A percentile compares a stretch with the other conserved stretches of the same genome.
Conservation (phyloP, 2,329 filamentous ascomycete genomes). For the Fusarium sp. region DNA sequence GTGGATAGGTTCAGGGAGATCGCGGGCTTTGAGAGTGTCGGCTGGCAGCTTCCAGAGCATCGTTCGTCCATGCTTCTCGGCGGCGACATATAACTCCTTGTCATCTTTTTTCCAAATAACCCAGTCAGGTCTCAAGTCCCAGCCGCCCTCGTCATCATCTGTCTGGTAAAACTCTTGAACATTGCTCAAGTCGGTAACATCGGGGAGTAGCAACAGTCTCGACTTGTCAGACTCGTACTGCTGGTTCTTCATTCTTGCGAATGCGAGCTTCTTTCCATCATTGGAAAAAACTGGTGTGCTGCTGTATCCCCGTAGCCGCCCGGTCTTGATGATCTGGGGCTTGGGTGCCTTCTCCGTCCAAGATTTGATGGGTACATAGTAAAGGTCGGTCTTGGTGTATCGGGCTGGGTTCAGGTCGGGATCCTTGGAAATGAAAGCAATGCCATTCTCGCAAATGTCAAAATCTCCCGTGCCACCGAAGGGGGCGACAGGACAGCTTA, state of each 20-base stretch:
- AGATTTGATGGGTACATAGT: conserved; percentile 73
- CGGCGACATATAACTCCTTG: conserved; percentile 75
- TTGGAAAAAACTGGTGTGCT: conserved; percentile 78
- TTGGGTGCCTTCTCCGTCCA: conserved; percentile 67
- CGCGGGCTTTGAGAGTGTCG: conserved; percentile 60
- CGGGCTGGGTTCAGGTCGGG: conserved; percentile 76
- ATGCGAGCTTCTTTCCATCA: conserved; percentile 76
- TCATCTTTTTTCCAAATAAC: conserved; percentile 70
- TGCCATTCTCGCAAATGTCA: conserved; percentile 73
- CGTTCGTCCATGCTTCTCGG: conserved; percentile 74
- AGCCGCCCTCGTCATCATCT: conserved; percentile 70
- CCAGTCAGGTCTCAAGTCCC: conserved; percentile 69
- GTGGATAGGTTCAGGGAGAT: conserved; percentile 63
- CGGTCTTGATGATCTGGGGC: conserved; percentile 65
- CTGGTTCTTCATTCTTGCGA: conserved; percentile 79
- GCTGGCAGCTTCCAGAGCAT: conserved; percentile 72
- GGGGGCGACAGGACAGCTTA: conserved; percentile 77
- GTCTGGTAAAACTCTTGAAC: conserved; percentile 73
- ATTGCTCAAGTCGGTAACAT: conserved; percentile 67
- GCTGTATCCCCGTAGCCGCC: conserved; percentile 71
- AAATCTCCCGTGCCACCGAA: conserved; percentile 87
- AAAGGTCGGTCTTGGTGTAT: conserved; percentile 85
- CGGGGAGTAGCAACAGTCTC: conserved; percentile 72
- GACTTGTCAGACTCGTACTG: conserved; percentile 84
- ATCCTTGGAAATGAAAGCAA: conserved; percentile 82